phyloP scores from a whole-genome alignment of 768 basidiomycete genomes.

The Auriculariales sp. region DNA sequence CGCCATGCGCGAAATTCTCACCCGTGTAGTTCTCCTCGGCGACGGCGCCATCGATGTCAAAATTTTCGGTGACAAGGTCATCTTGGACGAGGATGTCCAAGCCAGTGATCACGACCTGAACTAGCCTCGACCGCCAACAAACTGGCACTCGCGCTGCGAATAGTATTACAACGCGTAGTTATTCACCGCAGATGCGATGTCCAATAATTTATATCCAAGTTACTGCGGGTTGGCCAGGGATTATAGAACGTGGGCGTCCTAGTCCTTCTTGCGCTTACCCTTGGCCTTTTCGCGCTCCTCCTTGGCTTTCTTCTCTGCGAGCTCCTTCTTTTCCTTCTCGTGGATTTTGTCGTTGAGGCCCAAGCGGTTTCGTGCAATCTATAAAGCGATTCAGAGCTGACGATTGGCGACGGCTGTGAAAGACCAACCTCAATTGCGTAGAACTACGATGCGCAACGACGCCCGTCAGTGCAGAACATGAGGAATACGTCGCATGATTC shows the following conservation, averaged over 20 bases:
- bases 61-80: constrained; percentile 62
- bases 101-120: too few species aligned
- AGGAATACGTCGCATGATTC: background rate
- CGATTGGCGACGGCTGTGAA: constrained; percentile 1
- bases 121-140: too few species aligned
- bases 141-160: too few species aligned
- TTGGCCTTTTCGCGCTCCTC: constrained; percentile 31
- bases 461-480: constrained; percentile 35
- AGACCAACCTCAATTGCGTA: constrained; percentile 71
- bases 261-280: background rate
- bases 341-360: constrained; percentile 84
- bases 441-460: constrained; percentile 68
- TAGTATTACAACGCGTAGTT: too few species aligned
- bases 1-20: constrained; percentile 91
- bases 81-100: constrained; percentile 96
- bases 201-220: too few species aligned
- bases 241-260: too few species aligned
- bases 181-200: too few species aligned
- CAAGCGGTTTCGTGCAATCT: constrained; percentile 86
- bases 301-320: constrained; percentile 35
- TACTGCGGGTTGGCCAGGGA: too few species aligned
- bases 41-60: constrained; percentile 27
- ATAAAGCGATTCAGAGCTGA: background rate
- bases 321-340: constrained; percentile 62
- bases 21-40: constrained; percentile 70